phyloP scores from a whole-genome alignment of 2,329 filamentous ascomycete species.

The Westerdykella sp. region DNA sequence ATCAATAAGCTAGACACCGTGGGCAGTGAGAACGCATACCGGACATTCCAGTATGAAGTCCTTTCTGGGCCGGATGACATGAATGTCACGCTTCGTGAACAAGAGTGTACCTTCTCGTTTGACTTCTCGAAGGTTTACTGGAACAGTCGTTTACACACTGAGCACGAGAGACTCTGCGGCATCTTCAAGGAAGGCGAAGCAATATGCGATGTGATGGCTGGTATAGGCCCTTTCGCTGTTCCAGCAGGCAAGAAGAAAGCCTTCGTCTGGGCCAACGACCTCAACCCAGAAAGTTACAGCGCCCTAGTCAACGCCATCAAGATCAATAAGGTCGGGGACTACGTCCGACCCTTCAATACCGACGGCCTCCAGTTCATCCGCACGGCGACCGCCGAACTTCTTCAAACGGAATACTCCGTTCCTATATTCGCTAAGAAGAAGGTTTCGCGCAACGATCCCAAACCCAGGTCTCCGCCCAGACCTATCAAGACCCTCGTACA shows the following conservation, averaged over 20 bases:
- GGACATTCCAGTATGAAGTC: slow-evolving; percentile 90
- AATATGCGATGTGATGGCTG: slow-evolving; percentile 94
- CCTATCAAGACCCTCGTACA: slow-evolving; percentile 43
- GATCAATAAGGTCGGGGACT: slow-evolving; percentile 70
- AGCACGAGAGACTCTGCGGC: slow-evolving; percentile 74
- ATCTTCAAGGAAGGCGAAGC: slow-evolving; percentile 79
- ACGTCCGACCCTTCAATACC: slow-evolving; percentile 71
- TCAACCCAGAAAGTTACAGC: slow-evolving; percentile 82
- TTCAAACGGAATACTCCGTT: slow-evolving; percentile 44
- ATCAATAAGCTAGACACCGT: slow-evolving; percentile 95
- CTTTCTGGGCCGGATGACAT: slow-evolving; percentile 75
- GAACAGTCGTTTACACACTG: slow-evolving; percentile 86
- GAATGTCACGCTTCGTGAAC: slow-evolving; percentile 75
- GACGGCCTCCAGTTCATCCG: slow-evolving; percentile 80
- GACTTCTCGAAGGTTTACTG: slow-evolving; percentile 97
- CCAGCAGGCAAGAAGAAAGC: slow-evolving; percentile 84
- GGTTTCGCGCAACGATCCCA: slow-evolving; percentile 18
- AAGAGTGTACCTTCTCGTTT: slow-evolving; percentile 80
- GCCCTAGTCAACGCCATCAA: slow-evolving; percentile 64
- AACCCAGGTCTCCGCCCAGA: slow-evolving; percentile 14
- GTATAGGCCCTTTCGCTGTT: slow-evolving; percentile 89
- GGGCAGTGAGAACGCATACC: slow-evolving; percentile 75
- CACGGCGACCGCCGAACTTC: slow-evolving; percentile 55
- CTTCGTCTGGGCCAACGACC: slow-evolving; percentile 94
- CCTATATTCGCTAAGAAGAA: slow-evolving; percentile 34